Base-by-base conservation (phyloP, 1,284 basidiomycete species). In the Cutaneotrichosporon sp. region DNA sequence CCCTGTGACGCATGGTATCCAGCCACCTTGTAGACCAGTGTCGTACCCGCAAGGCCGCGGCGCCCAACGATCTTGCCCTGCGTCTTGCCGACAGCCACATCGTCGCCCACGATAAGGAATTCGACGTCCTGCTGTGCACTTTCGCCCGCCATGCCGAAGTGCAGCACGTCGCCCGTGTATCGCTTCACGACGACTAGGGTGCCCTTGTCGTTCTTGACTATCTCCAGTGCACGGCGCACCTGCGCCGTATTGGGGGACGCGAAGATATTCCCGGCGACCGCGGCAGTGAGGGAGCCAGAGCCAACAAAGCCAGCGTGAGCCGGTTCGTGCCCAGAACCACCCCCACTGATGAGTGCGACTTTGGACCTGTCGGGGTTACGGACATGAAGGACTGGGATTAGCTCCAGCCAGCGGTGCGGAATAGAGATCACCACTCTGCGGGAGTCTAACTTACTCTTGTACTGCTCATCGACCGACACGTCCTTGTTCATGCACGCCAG, bases 111-210 rank as follows among this genome's bases (percentile, higher is more conserved):
- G 54, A 92, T 81, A 35, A 94, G 77, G 57, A 96, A 88, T 62
- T 83, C 85, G 63, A 92, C 82, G 27, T 79, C 78, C 0, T 86
- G 83, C 57, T 88, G 82, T 31, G 79, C 75, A 0, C 87, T 84
- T 70, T 97, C 92, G 60, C 85, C 89, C 4, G 90, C 90, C 7
- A 97, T 80, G 38, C 92, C 91, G 65, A 97, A 96, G 70, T 93
- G 90, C 46, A 97, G 81, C 14, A 93, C 83, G 65, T 96, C 90
- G 25, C 90, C 89, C 0, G 90, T 92, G 68, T 73, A 75, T 38
- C 76, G 89, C 87, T 90, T 93, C 60, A 92, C 88, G 59, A 92
- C 82, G 57, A 91, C 87, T 37, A 90, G 75, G 2, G 85, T 87
- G 17, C 90, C 90, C 68, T 83, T 83, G 43, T 86, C 81, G 59